Evolutionary conservation across 2,329 filamentous ascomycete species (phyloP).

Genomic region (Cercospora sojina): DNA sequence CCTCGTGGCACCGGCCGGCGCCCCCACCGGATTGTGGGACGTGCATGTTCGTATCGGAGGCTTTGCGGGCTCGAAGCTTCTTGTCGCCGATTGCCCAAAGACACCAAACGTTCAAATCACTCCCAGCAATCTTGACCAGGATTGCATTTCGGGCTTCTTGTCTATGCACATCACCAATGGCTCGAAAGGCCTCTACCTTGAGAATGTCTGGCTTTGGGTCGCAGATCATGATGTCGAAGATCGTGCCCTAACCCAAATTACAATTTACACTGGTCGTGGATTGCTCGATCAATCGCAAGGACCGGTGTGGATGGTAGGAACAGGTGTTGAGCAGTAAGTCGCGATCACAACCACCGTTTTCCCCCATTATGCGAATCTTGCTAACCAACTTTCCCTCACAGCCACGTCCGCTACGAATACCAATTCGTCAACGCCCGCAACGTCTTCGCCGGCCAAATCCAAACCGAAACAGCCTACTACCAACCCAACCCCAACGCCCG

Average conservation of each 20-base stretch:
- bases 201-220: slow-evolving; percentile 90
- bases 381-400: not conserved
- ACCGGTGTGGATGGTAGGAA: slow-evolving; percentile 61
- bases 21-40: slow-evolving; percentile 58
- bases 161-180: slow-evolving; percentile 49
- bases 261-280: slow-evolving; percentile 88
- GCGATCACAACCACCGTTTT: not conserved
- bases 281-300: slow-evolving; percentile 75
- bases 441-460: slow-evolving; percentile 76
- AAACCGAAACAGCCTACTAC: slow-evolving; percentile 85
- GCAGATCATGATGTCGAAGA: slow-evolving; percentile 88
- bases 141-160: slow-evolving; percentile 37
- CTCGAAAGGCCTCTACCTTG: slow-evolving; percentile 68
- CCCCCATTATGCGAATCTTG: no score
- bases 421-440: slow-evolving; percentile 74
- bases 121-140: slow-evolving; percentile 22
- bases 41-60: slow-evolving; percentile 54
- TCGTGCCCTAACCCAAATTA: slow-evolving; percentile 68
- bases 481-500: slow-evolving; percentile 76
- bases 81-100: slow-evolving; percentile 44
- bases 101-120: slow-evolving; percentile 29
- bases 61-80: slow-evolving; percentile 51
- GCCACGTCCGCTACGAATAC: slow-evolving; percentile 68
- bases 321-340: slow-evolving; percentile 56
- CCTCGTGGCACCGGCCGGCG: slow-evolving; percentile 47